These are phyloP conservation scores for Aspergillus luchuensis DNA, from an alignment of 2,329 filamentous ascomycete species.

Conservation along the genomic window DNA sequence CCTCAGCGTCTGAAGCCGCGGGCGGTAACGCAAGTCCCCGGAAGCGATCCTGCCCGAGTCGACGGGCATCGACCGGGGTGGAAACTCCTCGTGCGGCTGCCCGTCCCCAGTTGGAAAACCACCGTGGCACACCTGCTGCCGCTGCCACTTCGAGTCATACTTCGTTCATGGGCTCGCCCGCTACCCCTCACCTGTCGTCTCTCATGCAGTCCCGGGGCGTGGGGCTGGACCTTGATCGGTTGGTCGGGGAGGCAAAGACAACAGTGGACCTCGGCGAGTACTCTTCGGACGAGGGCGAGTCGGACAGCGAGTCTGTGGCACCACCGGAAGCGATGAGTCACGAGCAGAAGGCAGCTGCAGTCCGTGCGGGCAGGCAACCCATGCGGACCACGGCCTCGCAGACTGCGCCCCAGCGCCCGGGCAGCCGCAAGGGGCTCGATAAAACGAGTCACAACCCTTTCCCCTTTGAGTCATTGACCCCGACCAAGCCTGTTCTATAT, in stretches of 20 bases:
- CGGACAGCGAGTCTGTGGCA: constrained; percentile 36
- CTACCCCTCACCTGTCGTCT: constrained; percentile 68
- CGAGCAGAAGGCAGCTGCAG: constrained; percentile 23
- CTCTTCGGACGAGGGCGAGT: constrained; percentile 45
- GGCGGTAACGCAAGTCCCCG: constrained; percentile 22
- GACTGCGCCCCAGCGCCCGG: constrained; percentile 51
- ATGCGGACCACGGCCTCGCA: constrained; percentile 60
- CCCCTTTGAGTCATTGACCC: constrained; percentile 45
- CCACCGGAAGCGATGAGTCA: constrained; percentile 21
- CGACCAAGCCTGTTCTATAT: constrained; percentile 32
- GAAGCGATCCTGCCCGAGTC: constrained; percentile 20
- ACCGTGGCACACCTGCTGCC: constrained; percentile 26
- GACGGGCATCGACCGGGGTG: constrained; percentile 22
- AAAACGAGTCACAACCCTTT: constrained; percentile 41
- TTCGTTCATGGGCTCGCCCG: constrained; percentile 57
- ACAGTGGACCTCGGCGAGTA: constrained; percentile 43
- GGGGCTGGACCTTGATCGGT: constrained; percentile 59
- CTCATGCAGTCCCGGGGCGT: constrained; percentile 65
- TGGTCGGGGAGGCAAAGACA: constrained; percentile 58
- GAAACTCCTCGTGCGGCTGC: constrained; percentile 27
- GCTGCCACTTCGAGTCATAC: constrained; percentile 24
- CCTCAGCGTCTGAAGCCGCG: constrained; percentile 17
- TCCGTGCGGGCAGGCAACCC: constrained; percentile 51
- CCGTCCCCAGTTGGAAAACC: background rate
- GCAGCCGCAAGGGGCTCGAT: constrained; percentile 61